Conservation (phyloP, 768 basidiomycete species). For the Tricholoma sp. region DNA sequence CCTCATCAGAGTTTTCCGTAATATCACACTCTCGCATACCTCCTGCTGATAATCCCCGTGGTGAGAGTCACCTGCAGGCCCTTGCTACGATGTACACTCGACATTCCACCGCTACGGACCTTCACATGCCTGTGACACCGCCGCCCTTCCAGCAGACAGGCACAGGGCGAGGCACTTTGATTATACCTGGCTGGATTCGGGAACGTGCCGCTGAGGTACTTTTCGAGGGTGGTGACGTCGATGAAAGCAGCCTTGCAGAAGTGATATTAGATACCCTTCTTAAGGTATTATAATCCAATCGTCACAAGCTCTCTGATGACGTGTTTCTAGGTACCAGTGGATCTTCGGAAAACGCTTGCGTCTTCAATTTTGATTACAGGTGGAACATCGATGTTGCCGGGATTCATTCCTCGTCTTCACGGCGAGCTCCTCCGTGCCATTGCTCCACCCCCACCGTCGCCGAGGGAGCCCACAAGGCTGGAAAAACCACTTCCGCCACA, state of each 20-base stretch:
- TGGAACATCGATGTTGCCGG: conserved; percentile 88
- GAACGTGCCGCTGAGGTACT: conserved; percentile 89
- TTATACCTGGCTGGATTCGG: conserved; percentile 93
- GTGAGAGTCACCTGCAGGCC: conserved; percentile 56
- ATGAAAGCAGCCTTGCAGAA: conserved; percentile 82
- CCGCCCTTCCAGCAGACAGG: conserved; percentile 63
- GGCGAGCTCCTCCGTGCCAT: conserved; percentile 67
- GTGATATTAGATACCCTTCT: conserved; percentile 73
- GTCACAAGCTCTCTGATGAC: background rate
- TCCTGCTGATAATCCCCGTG: conserved; percentile 24
- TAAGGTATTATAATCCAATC: conserved; percentile 45
- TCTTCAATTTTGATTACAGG: conserved; percentile 84
- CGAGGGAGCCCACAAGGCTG: conserved; percentile 31
- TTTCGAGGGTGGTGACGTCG: conserved; percentile 86
- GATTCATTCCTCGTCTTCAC: conserved; percentile 88
- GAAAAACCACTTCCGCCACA: conserved; percentile 37
- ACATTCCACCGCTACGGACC: conserved; percentile 73
- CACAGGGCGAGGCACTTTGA: conserved; percentile 70
- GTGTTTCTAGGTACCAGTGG: conserved; percentile 71
- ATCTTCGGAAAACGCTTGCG: conserved; percentile 80
- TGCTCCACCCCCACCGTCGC: conserved; percentile 26
- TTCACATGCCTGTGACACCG: conserved; percentile 65
- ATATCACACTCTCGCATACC: conserved; percentile 39
- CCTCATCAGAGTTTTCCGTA: conserved; percentile 57
- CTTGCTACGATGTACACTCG: conserved; percentile 68